Base-by-base conservation (phyloP, 257 asterid species). In the Lithospermum erythrorhizon region DNA sequence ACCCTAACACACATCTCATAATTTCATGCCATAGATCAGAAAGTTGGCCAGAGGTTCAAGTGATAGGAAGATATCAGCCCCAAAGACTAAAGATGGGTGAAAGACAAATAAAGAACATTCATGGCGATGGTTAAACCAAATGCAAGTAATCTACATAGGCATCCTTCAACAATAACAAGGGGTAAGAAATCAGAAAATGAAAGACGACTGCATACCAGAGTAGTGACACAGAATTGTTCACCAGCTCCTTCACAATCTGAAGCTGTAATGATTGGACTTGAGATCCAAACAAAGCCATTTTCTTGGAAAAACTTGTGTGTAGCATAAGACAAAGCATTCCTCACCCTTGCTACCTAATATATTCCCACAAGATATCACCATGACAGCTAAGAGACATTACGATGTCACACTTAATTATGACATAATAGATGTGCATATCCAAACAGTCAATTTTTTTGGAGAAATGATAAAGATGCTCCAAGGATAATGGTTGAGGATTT, bases 181-280 rank as follows among this genome's bases (percentile, higher is more conserved):
- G 21, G 57, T 23, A 53, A 53, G 45, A 53, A 5, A 23, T 32
- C 27, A 14, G 37, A 24, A 55, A 21, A 19, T 11, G 27, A 66
- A 66, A 53, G 21, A 37, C 8, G 24, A 63, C 30, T 66, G 70
- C 90, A 68, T 89, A 93, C 99, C 99, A 93, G 76, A 67, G 97
- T 93, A 37, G 99, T 93, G 53, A 93, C 97, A 62, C 99, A 86
- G 66, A 93, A 93, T 78, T 89, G 99, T 85, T 93, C 97, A 21
- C 99, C 99, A 65, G 97, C 99, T 78, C 99, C 99, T 86, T 93
- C 99, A 76, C 99, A 93, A 68, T 93, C 99, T 57, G 99, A 93
- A 65, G 96, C 96, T 61, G 99, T 93, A 65, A 93, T 85, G 61
- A 93, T 84, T 22, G 99, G 99, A 78, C 97, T 93, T 54, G 99